A percentile compares a stretch with the other conserved stretches of the same genome.
These are phyloP conservation scores for Ceratobasidium sp. DNA, from an alignment of 1,284 basidiomycete species.

Conservation along the genomic window DNA sequence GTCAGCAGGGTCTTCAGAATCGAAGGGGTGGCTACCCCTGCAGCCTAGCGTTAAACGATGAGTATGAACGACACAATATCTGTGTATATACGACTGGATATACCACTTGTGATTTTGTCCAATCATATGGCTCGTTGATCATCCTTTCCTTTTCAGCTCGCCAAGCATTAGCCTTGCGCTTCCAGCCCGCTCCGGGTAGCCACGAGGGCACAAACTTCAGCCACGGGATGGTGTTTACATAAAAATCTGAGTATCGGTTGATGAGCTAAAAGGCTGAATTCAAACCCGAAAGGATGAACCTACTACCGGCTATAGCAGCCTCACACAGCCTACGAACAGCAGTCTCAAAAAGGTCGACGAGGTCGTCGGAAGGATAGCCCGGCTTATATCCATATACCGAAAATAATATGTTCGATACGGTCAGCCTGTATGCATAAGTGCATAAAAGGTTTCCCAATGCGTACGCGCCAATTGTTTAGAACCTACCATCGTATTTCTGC, in stretches of 20 bases:
- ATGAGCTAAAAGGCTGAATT: background rate
- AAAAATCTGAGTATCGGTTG: background rate
- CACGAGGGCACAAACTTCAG: slow-evolving; percentile 42
- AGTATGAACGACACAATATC: no score
- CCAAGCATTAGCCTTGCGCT: slow-evolving; percentile 18
- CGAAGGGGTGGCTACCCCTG: slow-evolving; percentile 1
- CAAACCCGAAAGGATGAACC: background rate
- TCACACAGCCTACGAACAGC: background rate
- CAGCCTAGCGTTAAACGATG: background rate
- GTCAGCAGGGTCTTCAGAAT: slow-evolving; percentile 13
- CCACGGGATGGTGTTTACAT: slow-evolving; percentile 26
- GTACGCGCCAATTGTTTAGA: background rate
- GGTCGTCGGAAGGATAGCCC: background rate
- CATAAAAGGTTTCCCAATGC: no score
- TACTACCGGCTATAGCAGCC: background rate
- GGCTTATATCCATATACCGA: slow-evolving; percentile 3
- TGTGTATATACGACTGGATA: no score
- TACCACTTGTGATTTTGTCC: slow-evolving; percentile 30
- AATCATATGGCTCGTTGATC: slow-evolving; percentile 7
- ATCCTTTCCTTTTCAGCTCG: slow-evolving; percentile 9
- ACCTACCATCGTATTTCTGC: slow-evolving; percentile 8
- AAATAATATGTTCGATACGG: background rate
- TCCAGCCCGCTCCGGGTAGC: slow-evolving; percentile 42
- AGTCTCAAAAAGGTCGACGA: background rate
- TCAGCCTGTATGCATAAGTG: background rate